Conservation (phyloP, 2,329 filamentous ascomycete species). For the Penicillium digitatum region DNA sequence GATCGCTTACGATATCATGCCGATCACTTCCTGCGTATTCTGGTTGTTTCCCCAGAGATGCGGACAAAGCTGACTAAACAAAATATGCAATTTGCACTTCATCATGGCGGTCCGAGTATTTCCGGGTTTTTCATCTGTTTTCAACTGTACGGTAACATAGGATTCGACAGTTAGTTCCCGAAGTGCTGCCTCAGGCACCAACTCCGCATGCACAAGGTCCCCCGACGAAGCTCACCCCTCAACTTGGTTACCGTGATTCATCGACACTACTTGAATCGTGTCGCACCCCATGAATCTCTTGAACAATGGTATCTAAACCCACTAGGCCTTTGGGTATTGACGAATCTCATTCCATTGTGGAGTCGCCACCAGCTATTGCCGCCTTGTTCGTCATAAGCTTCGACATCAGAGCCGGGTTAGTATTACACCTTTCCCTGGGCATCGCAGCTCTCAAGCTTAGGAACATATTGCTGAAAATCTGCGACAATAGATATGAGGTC, state of each 20-base stretch:
- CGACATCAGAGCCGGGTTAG: constrained; percentile 83
- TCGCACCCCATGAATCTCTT: constrained; percentile 4
- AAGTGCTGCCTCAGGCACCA: constrained; percentile 7
- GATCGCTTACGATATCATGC: too few species aligned
- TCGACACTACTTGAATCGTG: constrained; percentile 21
- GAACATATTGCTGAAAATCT: constrained; percentile 14
- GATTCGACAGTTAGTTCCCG: not conserved
- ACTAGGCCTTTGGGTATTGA: constrained; percentile 34
- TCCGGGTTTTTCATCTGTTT: too few species aligned
- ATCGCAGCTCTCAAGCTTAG: constrained; percentile 5
- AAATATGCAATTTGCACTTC: too few species aligned
- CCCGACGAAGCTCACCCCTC: constrained; percentile 7
- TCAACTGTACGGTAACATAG: too few species aligned
- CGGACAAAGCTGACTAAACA: too few species aligned
- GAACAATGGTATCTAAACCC: constrained; percentile 30
- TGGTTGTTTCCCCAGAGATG: too few species aligned
- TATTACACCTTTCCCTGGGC: not conserved
- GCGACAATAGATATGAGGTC: constrained; percentile 64
- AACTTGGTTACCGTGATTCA: constrained; percentile 19
- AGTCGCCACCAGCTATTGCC: constrained; percentile 54
- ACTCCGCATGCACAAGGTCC: constrained; percentile 1
- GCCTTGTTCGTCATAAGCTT: constrained; percentile 87
- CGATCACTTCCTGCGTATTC: too few species aligned
- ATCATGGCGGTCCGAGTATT: too few species aligned
- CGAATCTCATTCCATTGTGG: constrained; percentile 31